A percentile compares a stretch with the other conserved stretches of the same genome.
phyloP scores from a whole-genome alignment of 306 rosid species.

The Senna tora region DNA sequence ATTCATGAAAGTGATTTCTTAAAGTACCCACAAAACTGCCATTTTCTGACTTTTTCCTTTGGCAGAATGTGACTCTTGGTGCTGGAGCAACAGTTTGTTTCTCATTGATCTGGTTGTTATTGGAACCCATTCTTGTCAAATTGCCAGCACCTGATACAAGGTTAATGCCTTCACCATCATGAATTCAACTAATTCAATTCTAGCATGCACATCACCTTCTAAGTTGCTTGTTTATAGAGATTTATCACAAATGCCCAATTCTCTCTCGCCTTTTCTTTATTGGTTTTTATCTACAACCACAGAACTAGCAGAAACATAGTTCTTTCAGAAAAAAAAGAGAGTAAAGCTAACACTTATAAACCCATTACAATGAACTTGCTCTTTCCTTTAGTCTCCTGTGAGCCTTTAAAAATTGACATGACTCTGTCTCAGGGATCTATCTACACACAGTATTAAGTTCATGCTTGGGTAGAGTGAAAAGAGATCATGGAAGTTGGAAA shows the following conservation, averaged over 20 bases:
- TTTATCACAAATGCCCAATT: neutral
- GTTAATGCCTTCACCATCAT: constrained; percentile 8
- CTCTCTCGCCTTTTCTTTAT: neutral
- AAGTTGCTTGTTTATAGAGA: neutral
- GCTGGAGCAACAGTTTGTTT: constrained; percentile 22
- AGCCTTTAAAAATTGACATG: constrained; percentile 13
- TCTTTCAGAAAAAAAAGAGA: neutral
- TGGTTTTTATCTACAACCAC: neutral
- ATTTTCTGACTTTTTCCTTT: constrained; percentile 55
- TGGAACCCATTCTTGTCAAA: constrained; percentile 44
- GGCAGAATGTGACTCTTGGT: constrained; percentile 51
- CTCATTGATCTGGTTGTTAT: constrained; percentile 32
- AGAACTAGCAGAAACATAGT: neutral
- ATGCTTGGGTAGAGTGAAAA: neutral
- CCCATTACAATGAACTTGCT: constrained; percentile 3
- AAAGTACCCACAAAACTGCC: constrained; percentile 59
- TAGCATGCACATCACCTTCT: neutral
- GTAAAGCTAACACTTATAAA: neutral
- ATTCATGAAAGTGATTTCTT: constrained; percentile 60
- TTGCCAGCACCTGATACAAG: constrained; percentile 34
- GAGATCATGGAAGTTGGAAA: neutral
- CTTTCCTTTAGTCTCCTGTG: neutral
- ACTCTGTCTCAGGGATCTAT: neutral
- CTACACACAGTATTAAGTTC: neutral
- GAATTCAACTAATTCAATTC: neutral